phyloP scores from a whole-genome alignment of 2,329 filamentous ascomycete species.

The Ceratocystis variospora region DNA sequence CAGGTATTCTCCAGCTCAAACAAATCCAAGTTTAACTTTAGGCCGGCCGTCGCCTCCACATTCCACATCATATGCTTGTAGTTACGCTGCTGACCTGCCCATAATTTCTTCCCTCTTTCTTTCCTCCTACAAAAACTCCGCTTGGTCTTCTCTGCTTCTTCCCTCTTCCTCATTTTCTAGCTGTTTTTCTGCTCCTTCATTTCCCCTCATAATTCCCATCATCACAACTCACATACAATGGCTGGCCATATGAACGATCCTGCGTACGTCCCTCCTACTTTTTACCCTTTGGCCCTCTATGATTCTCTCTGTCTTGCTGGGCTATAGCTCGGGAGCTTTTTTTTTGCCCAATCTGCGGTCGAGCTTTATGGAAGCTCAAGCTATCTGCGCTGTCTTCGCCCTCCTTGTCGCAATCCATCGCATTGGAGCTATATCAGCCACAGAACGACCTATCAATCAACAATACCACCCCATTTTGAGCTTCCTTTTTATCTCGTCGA shows the following conservation, averaged over 20 bases:
- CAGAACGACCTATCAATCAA: slow-evolving; percentile 5
- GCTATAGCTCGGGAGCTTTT: not conserved
- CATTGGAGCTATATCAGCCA: slow-evolving; percentile 9
- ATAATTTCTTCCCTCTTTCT: slow-evolving; percentile 15
- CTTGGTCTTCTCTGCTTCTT: not conserved
- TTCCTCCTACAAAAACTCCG: slow-evolving; percentile 3
- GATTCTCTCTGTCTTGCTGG: slow-evolving; percentile 9
- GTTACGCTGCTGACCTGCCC: slow-evolving; percentile 13
- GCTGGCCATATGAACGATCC: slow-evolving; percentile 20
- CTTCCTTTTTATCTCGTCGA: not conserved
- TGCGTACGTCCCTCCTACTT: slow-evolving; percentile 14
- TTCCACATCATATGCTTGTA: slow-evolving; percentile 12
- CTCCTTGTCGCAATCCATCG: slow-evolving; percentile 18
- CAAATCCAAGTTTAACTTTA: slow-evolving; percentile 7
- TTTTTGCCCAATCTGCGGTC: slow-evolving; percentile 3
- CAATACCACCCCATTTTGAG: not conserved
- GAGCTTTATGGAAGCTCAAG: slow-evolving; percentile 14
- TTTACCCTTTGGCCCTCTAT: not conserved
- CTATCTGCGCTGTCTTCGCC: not conserved
- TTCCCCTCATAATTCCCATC: not conserved
- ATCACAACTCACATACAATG: slow-evolving; percentile 12
- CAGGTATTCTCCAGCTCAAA: not conserved
- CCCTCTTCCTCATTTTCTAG: not conserved
- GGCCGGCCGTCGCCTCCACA: slow-evolving; percentile 15
- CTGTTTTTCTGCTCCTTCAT: not conserved